These are phyloP conservation scores for Primulina tabacum DNA, from an alignment of 257 asterid species.

Conservation along the genomic window DNA sequence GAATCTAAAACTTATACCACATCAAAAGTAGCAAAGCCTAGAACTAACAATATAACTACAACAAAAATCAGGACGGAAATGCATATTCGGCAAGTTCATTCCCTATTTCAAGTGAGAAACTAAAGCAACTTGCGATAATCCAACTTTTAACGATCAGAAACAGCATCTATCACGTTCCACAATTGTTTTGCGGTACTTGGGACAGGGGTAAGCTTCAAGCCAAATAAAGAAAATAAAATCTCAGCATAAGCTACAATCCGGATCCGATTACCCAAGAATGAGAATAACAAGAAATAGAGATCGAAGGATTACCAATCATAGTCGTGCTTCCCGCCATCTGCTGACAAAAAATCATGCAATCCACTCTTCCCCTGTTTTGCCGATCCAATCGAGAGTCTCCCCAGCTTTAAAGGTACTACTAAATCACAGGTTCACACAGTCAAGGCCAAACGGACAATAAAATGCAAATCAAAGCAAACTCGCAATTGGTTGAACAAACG, in stretches of 20 bases:
- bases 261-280: slow-evolving; percentile 14
- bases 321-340: slow-evolving; percentile 59
- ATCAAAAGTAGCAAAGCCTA: slow-evolving; percentile 4
- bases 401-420: slow-evolving; percentile 51
- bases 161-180: not conserved
- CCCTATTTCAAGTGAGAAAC: not conserved
- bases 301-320: slow-evolving; percentile 50
- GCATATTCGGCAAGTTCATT: not conserved
- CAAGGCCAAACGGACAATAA: slow-evolving; percentile 9
- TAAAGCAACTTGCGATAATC: not conserved
- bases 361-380: slow-evolving; percentile 43
- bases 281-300: slow-evolving; percentile 8
- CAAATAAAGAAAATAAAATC: slow-evolving; percentile 12
- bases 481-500: slow-evolving; percentile 2
- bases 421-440: slow-evolving; percentile 13
- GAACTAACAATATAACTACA: not conserved
- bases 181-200: slow-evolving; percentile 2
- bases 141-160: slow-evolving; percentile 16
- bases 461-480: slow-evolving; percentile 1
- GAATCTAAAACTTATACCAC: slow-evolving; percentile 9
- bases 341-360: slow-evolving; percentile 45
- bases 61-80: slow-evolving; percentile 3
- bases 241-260: slow-evolving; percentile 34
- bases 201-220: slow-evolving; percentile 9
- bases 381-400: slow-evolving; percentile 58